Conservation (phyloP, 768 basidiomycete species). For the Xerocomus brunneocitrinus region DNA sequence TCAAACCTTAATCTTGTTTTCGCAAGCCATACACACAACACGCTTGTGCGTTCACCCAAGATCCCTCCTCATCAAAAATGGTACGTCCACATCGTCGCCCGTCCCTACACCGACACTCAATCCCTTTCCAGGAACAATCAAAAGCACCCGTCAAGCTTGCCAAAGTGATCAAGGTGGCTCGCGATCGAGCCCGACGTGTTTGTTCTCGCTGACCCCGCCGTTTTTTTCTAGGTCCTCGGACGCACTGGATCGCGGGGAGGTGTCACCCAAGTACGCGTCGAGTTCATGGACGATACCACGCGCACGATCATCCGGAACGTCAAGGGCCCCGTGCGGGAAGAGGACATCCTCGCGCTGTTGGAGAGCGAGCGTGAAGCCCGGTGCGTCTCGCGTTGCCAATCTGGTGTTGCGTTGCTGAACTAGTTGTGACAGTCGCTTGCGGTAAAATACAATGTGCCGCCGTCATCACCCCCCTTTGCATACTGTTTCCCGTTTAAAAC, state of each 20-base stretch:
- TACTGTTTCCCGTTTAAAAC: background rate
- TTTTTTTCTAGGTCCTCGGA: conserved; percentile 75
- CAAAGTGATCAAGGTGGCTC: conserved; percentile 86
- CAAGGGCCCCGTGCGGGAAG: conserved; percentile 93
- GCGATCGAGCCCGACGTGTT: background rate
- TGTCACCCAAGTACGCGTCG: conserved; percentile 98
- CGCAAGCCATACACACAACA: conserved; percentile 7
- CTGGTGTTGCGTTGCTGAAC: background rate
- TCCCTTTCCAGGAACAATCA: conserved; percentile 59
- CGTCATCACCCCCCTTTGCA: background rate
- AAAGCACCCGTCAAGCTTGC: conserved; percentile 96
- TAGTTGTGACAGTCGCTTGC: conserved; percentile 17
- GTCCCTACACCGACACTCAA: background rate
- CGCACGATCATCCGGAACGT: conserved; percentile 99
- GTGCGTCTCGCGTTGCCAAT: conserved; percentile 36
- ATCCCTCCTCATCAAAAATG: conserved; percentile 16
- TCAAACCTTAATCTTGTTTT: conserved; percentile 24
- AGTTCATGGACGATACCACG: conserved; percentile 96
- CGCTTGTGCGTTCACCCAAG: background rate
- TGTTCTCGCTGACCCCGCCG: background rate
- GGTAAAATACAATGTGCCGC: conserved; percentile 4
- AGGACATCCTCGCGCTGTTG: conserved; percentile 93
- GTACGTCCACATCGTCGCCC: conserved; percentile 11
- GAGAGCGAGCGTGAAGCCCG: conserved; percentile 99
- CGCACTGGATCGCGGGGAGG: conserved; percentile 98